Percentiles rank a stretch among this genome's conserved stretches.
Conservation (phyloP, 345 rosid species). For the Aquilaria malaccensis region DNA sequence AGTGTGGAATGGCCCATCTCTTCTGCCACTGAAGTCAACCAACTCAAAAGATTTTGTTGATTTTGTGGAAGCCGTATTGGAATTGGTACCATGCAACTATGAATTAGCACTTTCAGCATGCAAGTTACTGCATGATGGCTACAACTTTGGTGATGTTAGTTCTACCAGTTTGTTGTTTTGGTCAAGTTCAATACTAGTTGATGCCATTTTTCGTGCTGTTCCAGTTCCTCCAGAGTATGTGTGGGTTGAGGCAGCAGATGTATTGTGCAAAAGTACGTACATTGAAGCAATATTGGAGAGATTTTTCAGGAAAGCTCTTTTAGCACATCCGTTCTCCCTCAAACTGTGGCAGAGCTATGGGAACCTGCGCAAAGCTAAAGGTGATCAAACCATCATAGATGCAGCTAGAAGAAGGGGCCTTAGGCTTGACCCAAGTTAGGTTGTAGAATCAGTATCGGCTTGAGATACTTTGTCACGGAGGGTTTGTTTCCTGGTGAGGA, state of each 20-base stretch:
- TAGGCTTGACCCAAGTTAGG: constrained; percentile 22
- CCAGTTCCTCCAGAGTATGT: constrained; percentile 75
- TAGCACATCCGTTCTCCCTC: constrained; percentile 62
- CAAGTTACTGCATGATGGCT: constrained; percentile 35
- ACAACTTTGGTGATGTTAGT: constrained; percentile 10
- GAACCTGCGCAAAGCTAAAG: constrained; percentile 23
- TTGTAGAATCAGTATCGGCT: constrained; percentile 15
- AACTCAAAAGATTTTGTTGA: constrained; percentile 63
- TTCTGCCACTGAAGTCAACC: constrained; percentile 45
- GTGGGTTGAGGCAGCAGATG: constrained; percentile 70
- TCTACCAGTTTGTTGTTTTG: constrained; percentile 53
- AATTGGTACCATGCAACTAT: constrained; percentile 60
- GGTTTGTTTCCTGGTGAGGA: constrained; percentile 4
- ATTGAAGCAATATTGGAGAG: constrained; percentile 32
- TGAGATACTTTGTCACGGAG: no score
- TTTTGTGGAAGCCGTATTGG: constrained; percentile 71
- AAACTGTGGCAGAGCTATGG: constrained; percentile 50
- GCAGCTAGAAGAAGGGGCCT: constrained; percentile 61
- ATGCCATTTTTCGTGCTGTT: constrained; percentile 50
- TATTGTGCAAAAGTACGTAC: constrained; percentile 34
- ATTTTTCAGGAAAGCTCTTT: constrained; percentile 57
- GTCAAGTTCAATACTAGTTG: constrained; percentile 53
- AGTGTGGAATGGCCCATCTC: constrained; percentile 69
- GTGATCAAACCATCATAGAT: constrained; percentile 23
- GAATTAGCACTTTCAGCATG: constrained; percentile 54